Evolutionary conservation across 805 yeast species (phyloP).

Genomic region (Kuraishia molischiana): DNA sequence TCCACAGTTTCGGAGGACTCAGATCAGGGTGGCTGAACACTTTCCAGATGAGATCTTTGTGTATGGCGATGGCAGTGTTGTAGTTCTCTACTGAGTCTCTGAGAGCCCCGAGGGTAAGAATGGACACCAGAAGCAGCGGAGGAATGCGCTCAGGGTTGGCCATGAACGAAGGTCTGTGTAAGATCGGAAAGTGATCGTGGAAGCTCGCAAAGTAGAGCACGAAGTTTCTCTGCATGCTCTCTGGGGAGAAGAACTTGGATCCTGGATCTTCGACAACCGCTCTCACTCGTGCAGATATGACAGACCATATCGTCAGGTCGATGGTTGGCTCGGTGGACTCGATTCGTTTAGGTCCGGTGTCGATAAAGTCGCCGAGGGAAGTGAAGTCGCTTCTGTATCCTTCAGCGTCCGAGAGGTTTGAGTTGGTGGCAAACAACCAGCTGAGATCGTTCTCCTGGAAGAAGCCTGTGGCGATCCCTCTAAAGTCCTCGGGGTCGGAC

Average conservation of each 20-base stretch:
- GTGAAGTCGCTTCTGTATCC: too few species aligned
- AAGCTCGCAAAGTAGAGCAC: constrained; percentile 13
- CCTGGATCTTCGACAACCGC: neutral
- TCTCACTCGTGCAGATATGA: too few species aligned
- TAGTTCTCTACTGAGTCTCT: constrained; percentile 12
- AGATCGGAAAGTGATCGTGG: constrained; percentile 17
- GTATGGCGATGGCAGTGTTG: constrained; percentile 11
- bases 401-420: too few species aligned
- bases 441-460: constrained; percentile 13
- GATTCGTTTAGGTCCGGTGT: too few species aligned
- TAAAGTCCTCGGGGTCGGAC: constrained; percentile 2
- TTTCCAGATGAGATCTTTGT: constrained; percentile 13
- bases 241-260: constrained; percentile 12
- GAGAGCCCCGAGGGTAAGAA: constrained; percentile 14
- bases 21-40: constrained; percentile 14
- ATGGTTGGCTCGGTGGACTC: too few species aligned
- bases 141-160: constrained; percentile 11
- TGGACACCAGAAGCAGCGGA: constrained; percentile 13
- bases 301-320: too few species aligned
- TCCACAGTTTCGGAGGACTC: constrained; percentile 15
- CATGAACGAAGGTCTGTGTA: constrained; percentile 12
- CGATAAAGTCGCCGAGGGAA: too few species aligned
- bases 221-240: constrained; percentile 8
- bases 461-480: constrained; percentile 4
- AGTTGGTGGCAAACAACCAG: constrained; percentile 13